phyloP scores from a whole-genome alignment of 306 rosid species.

The Macrotyloma uniflorum region DNA sequence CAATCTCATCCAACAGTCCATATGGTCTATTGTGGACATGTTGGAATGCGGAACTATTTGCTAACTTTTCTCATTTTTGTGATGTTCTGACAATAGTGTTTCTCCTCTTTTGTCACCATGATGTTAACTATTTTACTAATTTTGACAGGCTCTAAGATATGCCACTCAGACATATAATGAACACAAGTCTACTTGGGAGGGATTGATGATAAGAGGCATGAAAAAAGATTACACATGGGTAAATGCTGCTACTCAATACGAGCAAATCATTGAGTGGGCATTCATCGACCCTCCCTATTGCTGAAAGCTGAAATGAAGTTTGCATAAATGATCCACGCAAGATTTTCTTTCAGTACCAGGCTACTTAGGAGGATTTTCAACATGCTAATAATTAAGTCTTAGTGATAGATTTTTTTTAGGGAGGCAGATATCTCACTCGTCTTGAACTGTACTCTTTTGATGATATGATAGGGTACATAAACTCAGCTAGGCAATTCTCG shows the following conservation, averaged over 20 bases:
- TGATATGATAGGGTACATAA: constrained; percentile 19
- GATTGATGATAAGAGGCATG: constrained; percentile 78
- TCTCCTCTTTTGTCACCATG: background rate
- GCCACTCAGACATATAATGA: constrained; percentile 64
- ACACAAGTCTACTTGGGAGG: constrained; percentile 77
- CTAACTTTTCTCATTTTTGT: background rate
- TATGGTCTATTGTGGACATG: background rate
- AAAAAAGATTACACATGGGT: constrained; percentile 73
- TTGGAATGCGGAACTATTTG: background rate
- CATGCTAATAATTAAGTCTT: background rate
- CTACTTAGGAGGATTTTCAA: background rate
- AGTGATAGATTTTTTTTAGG: constrained; percentile 1
- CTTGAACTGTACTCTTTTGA: background rate
- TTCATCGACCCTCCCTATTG: constrained; percentile 68
- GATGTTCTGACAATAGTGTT: background rate
- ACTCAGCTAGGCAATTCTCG: background rate
- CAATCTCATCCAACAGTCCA: background rate
- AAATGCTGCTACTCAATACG: constrained; percentile 74
- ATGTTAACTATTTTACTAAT: background rate
- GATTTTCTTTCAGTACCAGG: background rate
- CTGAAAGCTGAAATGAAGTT: constrained; percentile 36
- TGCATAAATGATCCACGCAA: background rate
- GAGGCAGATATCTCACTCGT: constrained; percentile 7
- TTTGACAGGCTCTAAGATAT: constrained; percentile 60
- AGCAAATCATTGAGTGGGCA: constrained; percentile 77